phyloP scores from a whole-genome alignment of 2,329 filamentous ascomycete species.

The Cryphonectria nitschkei region DNA sequence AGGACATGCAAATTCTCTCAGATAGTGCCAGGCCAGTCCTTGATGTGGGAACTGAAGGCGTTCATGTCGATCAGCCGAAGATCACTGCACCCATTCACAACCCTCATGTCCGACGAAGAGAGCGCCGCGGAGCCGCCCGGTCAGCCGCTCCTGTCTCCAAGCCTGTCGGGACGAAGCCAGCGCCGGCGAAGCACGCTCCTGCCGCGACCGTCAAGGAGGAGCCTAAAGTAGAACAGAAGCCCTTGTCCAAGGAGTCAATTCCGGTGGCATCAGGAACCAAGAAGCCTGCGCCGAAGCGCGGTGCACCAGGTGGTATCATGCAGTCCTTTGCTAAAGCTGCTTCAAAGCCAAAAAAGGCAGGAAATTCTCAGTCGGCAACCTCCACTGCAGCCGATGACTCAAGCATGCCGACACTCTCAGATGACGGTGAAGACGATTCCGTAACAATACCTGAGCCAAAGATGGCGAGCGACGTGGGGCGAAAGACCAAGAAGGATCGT shows the following conservation, averaged over 20 bases:
- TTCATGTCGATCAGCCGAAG: slow-evolving; percentile 61
- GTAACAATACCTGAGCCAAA: slow-evolving; percentile 52
- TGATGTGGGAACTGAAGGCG: slow-evolving; percentile 58
- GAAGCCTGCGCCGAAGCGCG: slow-evolving; percentile 57
- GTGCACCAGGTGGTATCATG: slow-evolving; percentile 68
- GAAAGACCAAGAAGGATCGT: slow-evolving; percentile 60
- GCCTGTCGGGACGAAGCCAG: slow-evolving; percentile 39
- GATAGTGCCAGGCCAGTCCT: slow-evolving; percentile 69
- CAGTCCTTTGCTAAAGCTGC: slow-evolving; percentile 74
- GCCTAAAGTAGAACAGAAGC: slow-evolving; percentile 36
- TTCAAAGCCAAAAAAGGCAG: slow-evolving; percentile 54
- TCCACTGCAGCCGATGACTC: slow-evolving; percentile 50
- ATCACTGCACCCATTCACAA: slow-evolving; percentile 78
- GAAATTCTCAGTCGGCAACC: slow-evolving; percentile 40
- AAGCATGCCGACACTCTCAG: slow-evolving; percentile 55
- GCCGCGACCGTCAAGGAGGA: slow-evolving; percentile 40
- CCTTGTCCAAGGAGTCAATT: slow-evolving; percentile 44
- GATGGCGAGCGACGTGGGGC: slow-evolving; percentile 36
- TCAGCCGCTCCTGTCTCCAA: slow-evolving; percentile 37
- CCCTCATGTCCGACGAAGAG: slow-evolving; percentile 60
- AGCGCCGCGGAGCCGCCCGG: slow-evolving; percentile 44
- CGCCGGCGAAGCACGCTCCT: slow-evolving; percentile 32
- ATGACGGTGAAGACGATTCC: slow-evolving; percentile 56
- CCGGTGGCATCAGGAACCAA: slow-evolving; percentile 40
- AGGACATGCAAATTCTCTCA: slow-evolving; percentile 70